phyloP scores from a whole-genome alignment of 177 flowering plant genomes.

The Vitis hybrid region DNA sequence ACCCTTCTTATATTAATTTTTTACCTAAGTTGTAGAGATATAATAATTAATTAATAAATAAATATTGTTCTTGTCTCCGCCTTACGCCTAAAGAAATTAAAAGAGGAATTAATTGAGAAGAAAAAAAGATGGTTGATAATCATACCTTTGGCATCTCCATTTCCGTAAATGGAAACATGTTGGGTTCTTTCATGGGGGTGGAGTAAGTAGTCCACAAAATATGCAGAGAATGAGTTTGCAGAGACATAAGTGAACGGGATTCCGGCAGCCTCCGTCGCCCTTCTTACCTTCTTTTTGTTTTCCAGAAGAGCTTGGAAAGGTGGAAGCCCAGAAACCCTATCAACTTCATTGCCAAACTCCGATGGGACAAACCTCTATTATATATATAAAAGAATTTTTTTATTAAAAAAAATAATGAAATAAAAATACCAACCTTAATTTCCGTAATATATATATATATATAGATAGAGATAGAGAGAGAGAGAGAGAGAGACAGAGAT shows the following conservation, averaged over 20 bases:
- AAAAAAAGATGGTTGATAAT: neutral
- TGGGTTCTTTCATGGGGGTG: slow-evolving; percentile 15
- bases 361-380: slow-evolving; percentile 36
- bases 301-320: slow-evolving; percentile 25
- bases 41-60: too few relatives aligned
- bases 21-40: too few relatives aligned
- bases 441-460: too few relatives aligned
- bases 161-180: slow-evolving; percentile 29
- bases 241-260: slow-evolving; percentile 32
- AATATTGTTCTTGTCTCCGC: too few relatives aligned
- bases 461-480: too few relatives aligned
- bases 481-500: too few relatives aligned
- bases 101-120: too few relatives aligned
- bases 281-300: slow-evolving; percentile 27
- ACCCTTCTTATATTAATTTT: too few relatives aligned
- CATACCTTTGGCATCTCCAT: slow-evolving; percentile 28
- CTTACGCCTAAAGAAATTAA: too few relatives aligned
- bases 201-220: slow-evolving; percentile 26
- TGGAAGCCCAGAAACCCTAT: slow-evolving; percentile 23
- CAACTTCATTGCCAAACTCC: slow-evolving; percentile 36
- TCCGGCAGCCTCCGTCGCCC: slow-evolving; percentile 30
- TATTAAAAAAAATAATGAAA: too few relatives aligned
- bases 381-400: too few relatives aligned
- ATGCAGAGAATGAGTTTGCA: slow-evolving; percentile 28
- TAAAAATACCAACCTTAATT: too few relatives aligned